Evolutionary conservation across 495 filamentous ascomycete species (phyloP).

Genomic region (Friedmanniomyces endolithicus): DNA sequence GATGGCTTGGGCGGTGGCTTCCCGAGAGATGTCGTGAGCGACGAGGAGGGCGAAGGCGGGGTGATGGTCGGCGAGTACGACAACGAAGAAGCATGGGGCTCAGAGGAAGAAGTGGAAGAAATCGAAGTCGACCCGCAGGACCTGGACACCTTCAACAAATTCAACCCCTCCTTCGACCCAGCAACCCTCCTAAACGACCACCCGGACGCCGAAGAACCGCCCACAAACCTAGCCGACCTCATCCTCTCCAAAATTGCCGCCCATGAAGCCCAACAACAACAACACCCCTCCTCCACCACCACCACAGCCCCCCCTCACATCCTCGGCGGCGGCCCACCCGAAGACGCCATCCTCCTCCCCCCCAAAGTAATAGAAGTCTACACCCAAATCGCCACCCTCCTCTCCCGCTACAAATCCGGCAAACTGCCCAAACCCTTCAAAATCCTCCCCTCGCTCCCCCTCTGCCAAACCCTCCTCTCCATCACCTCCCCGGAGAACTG

Average conservation of each 20-base stretch:
- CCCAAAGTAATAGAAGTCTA: constrained; percentile 91
- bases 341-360: constrained; percentile 75
- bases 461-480: constrained; percentile 76
- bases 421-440: constrained; percentile 96
- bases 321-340: constrained; percentile 40
- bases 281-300: no score
- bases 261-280: constrained; percentile 60
- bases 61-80: constrained; percentile 33
- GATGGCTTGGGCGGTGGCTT: constrained; percentile 48
- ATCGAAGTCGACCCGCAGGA: constrained; percentile 77
- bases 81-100: constrained; percentile 44
- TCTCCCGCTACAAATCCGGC: constrained; percentile 88
- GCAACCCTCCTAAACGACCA: constrained; percentile 30
- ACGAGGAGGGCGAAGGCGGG: constrained; percentile 29
- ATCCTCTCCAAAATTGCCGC: constrained; percentile 89
- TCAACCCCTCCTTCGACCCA: constrained; percentile 50
- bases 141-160: constrained; percentile 78
- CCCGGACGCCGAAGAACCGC: constrained; percentile 37
- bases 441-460: constrained; percentile 78
- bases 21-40: constrained; percentile 32
- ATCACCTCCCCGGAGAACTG: constrained; percentile 72
- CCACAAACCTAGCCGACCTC: constrained; percentile 77
- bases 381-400: constrained; percentile 74
- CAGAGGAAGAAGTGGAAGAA: constrained; percentile 43
- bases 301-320: constrained; percentile 16